A percentile compares a stretch with the other conserved stretches of the same genome.
Evolutionary conservation across 1,284 basidiomycete species (phyloP).

Genomic region (Inonotus obliquus): DNA sequence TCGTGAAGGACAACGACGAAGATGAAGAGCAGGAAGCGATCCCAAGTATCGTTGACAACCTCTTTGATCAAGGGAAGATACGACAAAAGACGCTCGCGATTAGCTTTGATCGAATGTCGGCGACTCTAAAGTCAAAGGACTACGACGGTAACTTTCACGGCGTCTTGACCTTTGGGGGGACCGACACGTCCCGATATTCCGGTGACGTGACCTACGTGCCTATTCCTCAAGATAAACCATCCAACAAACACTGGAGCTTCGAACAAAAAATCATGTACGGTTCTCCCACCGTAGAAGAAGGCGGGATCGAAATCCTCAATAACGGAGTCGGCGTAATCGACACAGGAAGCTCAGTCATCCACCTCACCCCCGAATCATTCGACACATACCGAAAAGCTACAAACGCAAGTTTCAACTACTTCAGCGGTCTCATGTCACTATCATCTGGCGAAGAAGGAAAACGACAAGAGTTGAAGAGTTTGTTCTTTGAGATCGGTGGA

Average conservation of each 20-base stretch:
- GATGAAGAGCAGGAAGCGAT: conserved; percentile 22
- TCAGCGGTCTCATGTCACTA: conserved; percentile 19
- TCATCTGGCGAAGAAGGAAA: neutral
- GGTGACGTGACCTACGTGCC: conserved; percentile 12
- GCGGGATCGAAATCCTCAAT: neutral
- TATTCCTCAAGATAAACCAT: conserved; percentile 21
- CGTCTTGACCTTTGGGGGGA: conserved; percentile 40
- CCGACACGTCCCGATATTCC: conserved; percentile 39
- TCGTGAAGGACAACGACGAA: conserved; percentile 9
- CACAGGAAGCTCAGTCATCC: conserved; percentile 20
- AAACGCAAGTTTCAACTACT: conserved; percentile 10
- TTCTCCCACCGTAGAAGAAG: neutral
- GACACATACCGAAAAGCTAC: conserved; percentile 17
- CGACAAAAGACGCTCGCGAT: conserved; percentile 39
- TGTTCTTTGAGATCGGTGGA: conserved; percentile 20
- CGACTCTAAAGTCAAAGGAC: conserved; percentile 11
- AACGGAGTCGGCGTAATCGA: conserved; percentile 23
- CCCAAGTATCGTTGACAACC: conserved; percentile 47
- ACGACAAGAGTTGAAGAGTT: conserved; percentile 13
- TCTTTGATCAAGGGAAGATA: conserved; percentile 37
- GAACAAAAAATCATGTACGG: conserved; percentile 29
- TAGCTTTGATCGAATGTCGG: conserved; percentile 42
- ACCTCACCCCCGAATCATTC: conserved; percentile 17
- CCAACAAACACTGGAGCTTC: conserved; percentile 32
- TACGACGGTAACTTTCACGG: conserved; percentile 23